Percentiles rank a stretch among this genome's conserved stretches.
Evolutionary conservation across 352 stramenopile species (phyloP).

Genomic region (Globisporangium rhizosaccharum): DNA sequence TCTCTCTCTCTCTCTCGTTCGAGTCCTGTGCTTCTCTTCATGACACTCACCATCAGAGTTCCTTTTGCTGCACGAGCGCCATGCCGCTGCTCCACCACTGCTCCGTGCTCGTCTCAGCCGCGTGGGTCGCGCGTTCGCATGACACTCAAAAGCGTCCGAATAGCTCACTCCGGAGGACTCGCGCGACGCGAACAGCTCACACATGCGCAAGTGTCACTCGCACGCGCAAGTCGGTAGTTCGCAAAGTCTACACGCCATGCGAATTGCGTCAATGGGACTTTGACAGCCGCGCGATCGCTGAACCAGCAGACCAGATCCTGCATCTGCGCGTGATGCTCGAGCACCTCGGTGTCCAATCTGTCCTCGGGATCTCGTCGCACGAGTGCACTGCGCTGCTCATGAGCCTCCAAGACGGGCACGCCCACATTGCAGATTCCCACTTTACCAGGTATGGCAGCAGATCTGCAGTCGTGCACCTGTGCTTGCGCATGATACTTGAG

Average conservation of each 20-base stretch:
- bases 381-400: slow-evolving; percentile 9
- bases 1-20: too few species aligned
- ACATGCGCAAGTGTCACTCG: not conserved
- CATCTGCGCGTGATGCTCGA: slow-evolving; percentile 15
- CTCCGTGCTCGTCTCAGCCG: not conserved
- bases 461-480: not conserved
- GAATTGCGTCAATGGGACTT: slow-evolving; percentile 17
- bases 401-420: slow-evolving; percentile 14
- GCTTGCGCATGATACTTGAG: not conserved
- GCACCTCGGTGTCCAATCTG: slow-evolving; percentile 2
- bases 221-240: not conserved
- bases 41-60: not conserved
- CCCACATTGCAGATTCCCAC: not conserved
- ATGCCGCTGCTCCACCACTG: not conserved
- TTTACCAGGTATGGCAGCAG: slow-evolving; percentile 13
- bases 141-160: not conserved
- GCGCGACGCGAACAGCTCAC: not conserved
- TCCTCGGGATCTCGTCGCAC: slow-evolving; percentile 3
- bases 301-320: slow-evolving; percentile 8
- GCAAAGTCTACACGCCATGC: too few species aligned
- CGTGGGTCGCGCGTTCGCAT: not conserved
- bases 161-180: not conserved
- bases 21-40: too few species aligned
- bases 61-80: not conserved
- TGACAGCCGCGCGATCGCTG: slow-evolving; percentile 1